These are phyloP conservation scores for Cercospora sp. DNA, from an alignment of 2,329 filamentous ascomycete genomes.

Conservation along the genomic window DNA sequence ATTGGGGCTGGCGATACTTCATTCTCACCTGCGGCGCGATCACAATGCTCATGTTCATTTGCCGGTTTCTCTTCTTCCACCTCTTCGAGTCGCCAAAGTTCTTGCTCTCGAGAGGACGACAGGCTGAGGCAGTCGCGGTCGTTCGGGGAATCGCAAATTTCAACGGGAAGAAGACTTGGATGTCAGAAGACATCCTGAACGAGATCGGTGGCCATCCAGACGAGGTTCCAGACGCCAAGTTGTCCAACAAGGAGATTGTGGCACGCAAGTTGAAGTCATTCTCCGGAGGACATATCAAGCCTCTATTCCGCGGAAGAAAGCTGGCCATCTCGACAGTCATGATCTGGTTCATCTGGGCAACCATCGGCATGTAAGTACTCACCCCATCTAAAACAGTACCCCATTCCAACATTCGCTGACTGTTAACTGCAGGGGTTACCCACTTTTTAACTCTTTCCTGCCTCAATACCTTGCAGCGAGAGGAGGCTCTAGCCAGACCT, in stretches of 20 bases:
- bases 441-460: constrained; percentile 87
- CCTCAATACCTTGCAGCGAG: constrained; percentile 73
- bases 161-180: constrained; percentile 63
- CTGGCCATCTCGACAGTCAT: constrained; percentile 52
- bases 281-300: constrained; percentile 63
- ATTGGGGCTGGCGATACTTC: constrained; percentile 74
- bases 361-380: constrained; percentile 63
- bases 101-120: constrained; percentile 71
- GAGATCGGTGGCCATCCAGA: constrained; percentile 55
- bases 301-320: constrained; percentile 57
- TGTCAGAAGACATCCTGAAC: constrained; percentile 69
- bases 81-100: constrained; percentile 86
- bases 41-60: constrained; percentile 74
- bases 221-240: constrained; percentile 48
- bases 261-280: constrained; percentile 64
- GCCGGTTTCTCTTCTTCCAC: constrained; percentile 77
- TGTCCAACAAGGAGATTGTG: constrained; percentile 53
- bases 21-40: constrained; percentile 68
- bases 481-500: constrained; percentile 43
- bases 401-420: background rate
- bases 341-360: constrained; percentile 78
- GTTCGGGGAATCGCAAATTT: constrained; percentile 34
- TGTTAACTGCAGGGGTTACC: constrained; percentile 59
- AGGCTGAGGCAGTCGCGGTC: constrained; percentile 75
- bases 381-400: background rate